Base-by-base conservation (phyloP, 1,139 yeast genomes). In the Kluyveromyces sp. region DNA sequence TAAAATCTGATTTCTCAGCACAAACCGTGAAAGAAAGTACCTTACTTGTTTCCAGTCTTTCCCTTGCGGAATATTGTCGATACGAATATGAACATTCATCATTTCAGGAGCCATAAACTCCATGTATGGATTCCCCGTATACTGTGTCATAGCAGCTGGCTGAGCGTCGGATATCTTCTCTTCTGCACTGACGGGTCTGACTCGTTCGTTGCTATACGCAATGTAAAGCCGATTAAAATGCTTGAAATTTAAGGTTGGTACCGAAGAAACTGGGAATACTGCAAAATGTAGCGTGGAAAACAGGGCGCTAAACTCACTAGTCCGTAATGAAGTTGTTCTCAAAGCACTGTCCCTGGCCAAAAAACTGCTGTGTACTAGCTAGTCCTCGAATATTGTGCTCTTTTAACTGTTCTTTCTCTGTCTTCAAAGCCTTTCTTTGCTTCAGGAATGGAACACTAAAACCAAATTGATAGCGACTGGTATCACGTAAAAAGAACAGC, bases 21-120 rank as follows among this genome's bases (percentile, higher is more conserved):
- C 51, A 31, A 60, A 55, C 4, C 61, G 59, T 30, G 64, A 61
- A 4, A 61, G 52, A 34, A 60, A 46, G 43, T 60, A 58, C 41
- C 55, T 56, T 15, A 61, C 53, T 41, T 61, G 62, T 38, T 56
- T 56, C 65, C 65, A 60, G 26, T 52, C 52, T 46, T 61, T 60
- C 16, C 58, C 59, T 29, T 62, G 63, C 30, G 65, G 65, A 26
- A 61, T 41, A 48, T 61, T 60, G 43, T 60, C 65, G 18, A 61
- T 54, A 42, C 57, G 50, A 28, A 47, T 44, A 40, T 46, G 45
- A 15, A 44, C 41, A 19, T 31, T 38, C 22, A 38, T 31, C 28
- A 38, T 13, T 18, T 38, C 41, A 3, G 41, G 41, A 31, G 41
- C 35, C 30, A 38, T 30, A 18, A 38, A 28, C 22, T 38, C 41